Percentiles rank a stretch among this genome's conserved stretches.
These are phyloP conservation scores for Helianthus annuus DNA, from an alignment of 129 eudicot species.

Conservation along the genomic window HanXRQr2.0-SUNRISE NC_035443.2:182050585-182051084, in stretches of 20 bases:
- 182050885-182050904: not conserved
- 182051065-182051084: not conserved
- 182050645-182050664: too few species aligned
- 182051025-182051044: constrained; percentile 58
- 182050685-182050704: not conserved
- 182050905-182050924: constrained; percentile 31
- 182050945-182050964: constrained; percentile 57
- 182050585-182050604: too few species aligned
- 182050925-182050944: constrained; percentile 52
- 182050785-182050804: not conserved
- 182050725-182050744: not conserved
- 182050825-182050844: constrained; percentile 6
- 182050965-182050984: constrained; percentile 88
- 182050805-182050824: not conserved
- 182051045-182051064: not conserved
- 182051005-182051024: constrained; percentile 84
- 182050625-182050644: too few species aligned
- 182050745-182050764: too few species aligned
- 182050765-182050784: not conserved
- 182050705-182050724: not conserved
- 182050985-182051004: constrained; percentile 66
- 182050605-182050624: too few species aligned
- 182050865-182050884: not conserved
- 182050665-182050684: too few species aligned
- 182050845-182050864: constrained; percentile 5